Conservation (phyloP, 257 asterid species). For the Ophiorrhiza pumila region DNA sequence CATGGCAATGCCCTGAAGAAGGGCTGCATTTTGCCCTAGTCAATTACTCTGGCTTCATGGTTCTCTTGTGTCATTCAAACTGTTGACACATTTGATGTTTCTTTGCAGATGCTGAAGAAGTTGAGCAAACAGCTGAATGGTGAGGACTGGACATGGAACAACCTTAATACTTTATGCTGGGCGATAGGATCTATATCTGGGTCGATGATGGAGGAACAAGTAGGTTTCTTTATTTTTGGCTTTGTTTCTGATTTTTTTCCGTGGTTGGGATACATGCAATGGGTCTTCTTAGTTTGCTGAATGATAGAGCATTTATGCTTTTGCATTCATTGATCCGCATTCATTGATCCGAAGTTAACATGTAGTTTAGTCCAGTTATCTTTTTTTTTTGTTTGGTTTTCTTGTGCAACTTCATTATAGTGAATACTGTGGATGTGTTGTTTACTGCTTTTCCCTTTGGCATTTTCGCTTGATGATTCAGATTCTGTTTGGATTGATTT, state of each 20-base stretch:
- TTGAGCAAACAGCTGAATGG: slow-evolving; percentile 80
- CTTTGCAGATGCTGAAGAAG: slow-evolving; percentile 75
- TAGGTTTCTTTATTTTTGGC: slow-evolving; percentile 13
- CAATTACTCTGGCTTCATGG: neutral
- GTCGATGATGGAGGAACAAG: slow-evolving; percentile 99
- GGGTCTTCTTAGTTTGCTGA: neutral
- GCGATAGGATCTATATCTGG: slow-evolving; percentile 99
- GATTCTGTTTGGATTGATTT: neutral
- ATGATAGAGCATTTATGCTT: neutral
- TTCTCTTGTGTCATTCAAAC: neutral
- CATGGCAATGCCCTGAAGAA: neutral
- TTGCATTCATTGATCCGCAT: neutral
- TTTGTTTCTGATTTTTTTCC: neutral
- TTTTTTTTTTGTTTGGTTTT: no score
- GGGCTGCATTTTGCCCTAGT: neutral
- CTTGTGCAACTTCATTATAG: neutral
- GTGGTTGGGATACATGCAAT: neutral
- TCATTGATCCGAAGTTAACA: neutral
- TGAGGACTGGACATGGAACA: slow-evolving; percentile 98
- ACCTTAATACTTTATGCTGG: slow-evolving; percentile 97
- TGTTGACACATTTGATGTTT: neutral
- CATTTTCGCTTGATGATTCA: neutral
- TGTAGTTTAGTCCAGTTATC: neutral
- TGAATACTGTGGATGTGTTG: neutral
- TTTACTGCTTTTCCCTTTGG: neutral